These are phyloP conservation scores for Metschnikowia cubensis DNA, from an alignment of 805 yeast species.

Conservation along the genomic window DNA sequence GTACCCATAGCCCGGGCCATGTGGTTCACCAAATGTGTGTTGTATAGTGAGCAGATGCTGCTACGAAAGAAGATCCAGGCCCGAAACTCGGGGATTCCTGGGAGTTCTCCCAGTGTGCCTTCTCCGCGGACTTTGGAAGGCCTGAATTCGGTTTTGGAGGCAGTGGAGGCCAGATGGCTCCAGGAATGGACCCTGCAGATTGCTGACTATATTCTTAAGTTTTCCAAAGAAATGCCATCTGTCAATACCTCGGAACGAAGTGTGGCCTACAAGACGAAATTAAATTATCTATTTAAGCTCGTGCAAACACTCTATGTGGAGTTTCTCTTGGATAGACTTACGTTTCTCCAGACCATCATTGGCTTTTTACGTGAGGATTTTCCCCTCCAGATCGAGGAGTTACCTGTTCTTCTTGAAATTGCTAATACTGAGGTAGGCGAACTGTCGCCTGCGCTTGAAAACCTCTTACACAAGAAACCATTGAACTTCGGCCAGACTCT, in stretches of 20 bases:
- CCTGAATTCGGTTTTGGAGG: slow-evolving; percentile 18
- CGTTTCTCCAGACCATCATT: slow-evolving; percentile 62
- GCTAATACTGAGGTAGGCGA: slow-evolving; percentile 20
- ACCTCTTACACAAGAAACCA: slow-evolving; percentile 7
- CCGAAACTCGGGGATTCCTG: slow-evolving; percentile 10
- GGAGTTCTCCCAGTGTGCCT: neutral
- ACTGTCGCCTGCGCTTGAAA: slow-evolving; percentile 13
- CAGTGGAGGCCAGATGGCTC: slow-evolving; percentile 59
- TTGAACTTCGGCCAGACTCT: slow-evolving; percentile 35
- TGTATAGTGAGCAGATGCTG: slow-evolving; percentile 51
- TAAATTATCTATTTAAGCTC: slow-evolving; percentile 59
- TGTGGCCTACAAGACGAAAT: slow-evolving; percentile 44
- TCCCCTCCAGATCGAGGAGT: slow-evolving; percentile 26
- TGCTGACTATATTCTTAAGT: slow-evolving; percentile 52
- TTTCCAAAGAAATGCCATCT: slow-evolving; percentile 38
- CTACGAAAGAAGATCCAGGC: slow-evolving; percentile 30
- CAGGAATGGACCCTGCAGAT: slow-evolving; percentile 91
- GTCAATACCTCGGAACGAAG: slow-evolving; percentile 27
- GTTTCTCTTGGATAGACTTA: slow-evolving; percentile 56
- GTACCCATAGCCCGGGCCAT: slow-evolving; percentile 81
- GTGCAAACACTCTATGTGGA: slow-evolving; percentile 66
- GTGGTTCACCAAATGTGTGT: slow-evolving; percentile 88
- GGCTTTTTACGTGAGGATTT: slow-evolving; percentile 42
- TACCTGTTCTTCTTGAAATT: slow-evolving; percentile 22
- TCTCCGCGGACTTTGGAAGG: neutral